Evolutionary conservation across 225 moss, liverwort and hornwort species (phyloP), one percentile per base, ranked within the genome.

Genomic region (Takakia lepidozioides): DNA sequence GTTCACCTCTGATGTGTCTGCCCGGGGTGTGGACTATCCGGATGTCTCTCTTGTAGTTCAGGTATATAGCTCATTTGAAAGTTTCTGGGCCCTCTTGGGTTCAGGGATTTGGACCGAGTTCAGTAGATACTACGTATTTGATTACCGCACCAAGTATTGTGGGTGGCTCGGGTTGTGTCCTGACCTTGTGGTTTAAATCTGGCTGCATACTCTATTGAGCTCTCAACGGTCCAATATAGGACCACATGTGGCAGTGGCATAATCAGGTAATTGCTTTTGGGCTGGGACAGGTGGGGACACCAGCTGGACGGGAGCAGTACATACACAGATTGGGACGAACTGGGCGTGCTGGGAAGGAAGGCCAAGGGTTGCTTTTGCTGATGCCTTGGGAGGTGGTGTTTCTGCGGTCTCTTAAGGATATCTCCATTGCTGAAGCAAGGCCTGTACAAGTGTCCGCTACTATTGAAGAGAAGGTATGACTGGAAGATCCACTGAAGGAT

Each of bases 1-100:
- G 95, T 95, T 80, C 60, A 95, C 95, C 15, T 95, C 95, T 15
- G 95, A 95, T 81, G 95, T 95, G 48, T 95, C 95, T 43, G 95
- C 95, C 43, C 80, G 95, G 44, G 95, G 95, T 63, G 87, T 98
- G 23, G 95, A 98, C 62, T 98, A 98, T 57, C 95, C 95, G 24
- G 90, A 98, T 63, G 90, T 98, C 34, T 90, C 90, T n/a, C 78
- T 98, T 48, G 95, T 98, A 55, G 72, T 98, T 43, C 95, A 98
- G 93, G 89, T 95, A 85, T 39, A n/a, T n/a, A n/a, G n/a, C n/a
- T n/a, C n/a, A n/a, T n/a, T n/a, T n/a, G n/a, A n/a, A n/a, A n/a
- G n/a, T n/a, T n/a, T n/a, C n/a, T n/a, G n/a, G n/a, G n/a, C n/a
- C n/a, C n/a, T n/a, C n/a, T n/a, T n/a, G n/a, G n/a, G n/a, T n/a